A percentile compares a stretch with the other conserved stretches of the same genome.
phyloP scores from a whole-genome alignment of 1,139 yeast species.

The Casaregolazyma lundiana region DNA sequence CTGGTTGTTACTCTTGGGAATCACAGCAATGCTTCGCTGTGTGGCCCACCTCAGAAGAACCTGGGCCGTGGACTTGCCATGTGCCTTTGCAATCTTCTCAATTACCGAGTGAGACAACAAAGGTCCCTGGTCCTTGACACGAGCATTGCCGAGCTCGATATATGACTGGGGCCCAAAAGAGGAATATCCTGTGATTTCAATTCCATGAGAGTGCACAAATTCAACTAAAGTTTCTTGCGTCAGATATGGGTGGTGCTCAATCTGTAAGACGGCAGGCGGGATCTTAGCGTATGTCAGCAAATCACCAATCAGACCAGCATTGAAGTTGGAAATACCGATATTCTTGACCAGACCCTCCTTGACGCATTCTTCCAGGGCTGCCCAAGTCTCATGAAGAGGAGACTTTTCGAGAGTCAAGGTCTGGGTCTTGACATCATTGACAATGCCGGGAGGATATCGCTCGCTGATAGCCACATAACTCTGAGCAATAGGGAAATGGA shows the following conservation, averaged over 20 bases:
- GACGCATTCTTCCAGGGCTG: conserved; percentile 60
- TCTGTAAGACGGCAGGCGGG: conserved; percentile 77
- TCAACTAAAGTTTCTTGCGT: conserved; percentile 67
- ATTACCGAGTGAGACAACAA: conserved; percentile 49
- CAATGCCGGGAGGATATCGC: conserved; percentile 65
- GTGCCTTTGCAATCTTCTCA: conserved; percentile 46
- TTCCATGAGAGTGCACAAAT: conserved; percentile 55
- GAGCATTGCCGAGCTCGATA: conserved; percentile 45
- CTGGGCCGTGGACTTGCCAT: conserved; percentile 55
- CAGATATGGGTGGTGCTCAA: conserved; percentile 90
- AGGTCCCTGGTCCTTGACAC: conserved; percentile 52
- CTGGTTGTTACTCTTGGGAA: conserved; percentile 64
- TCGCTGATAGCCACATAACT: conserved; percentile 48
- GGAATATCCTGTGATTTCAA: conserved; percentile 79
- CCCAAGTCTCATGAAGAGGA: conserved; percentile 75
- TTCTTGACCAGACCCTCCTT: conserved; percentile 63
- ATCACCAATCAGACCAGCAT: conserved; percentile 70
- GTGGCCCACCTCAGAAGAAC: conserved; percentile 68
- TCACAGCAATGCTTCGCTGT: conserved; percentile 60
- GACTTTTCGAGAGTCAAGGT: conserved; percentile 47
- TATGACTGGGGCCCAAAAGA: conserved; percentile 63
- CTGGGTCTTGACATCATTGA: conserved; percentile 54
- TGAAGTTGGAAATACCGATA: conserved; percentile 82
- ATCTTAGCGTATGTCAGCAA: conserved; percentile 66
- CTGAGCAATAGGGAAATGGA: conserved; percentile 61